Percentiles rank a stretch among this genome's conserved stretches.
phyloP scores from a whole-genome alignment of 2,329 filamentous ascomycete species.

The Spiromastix sp. region DNA sequence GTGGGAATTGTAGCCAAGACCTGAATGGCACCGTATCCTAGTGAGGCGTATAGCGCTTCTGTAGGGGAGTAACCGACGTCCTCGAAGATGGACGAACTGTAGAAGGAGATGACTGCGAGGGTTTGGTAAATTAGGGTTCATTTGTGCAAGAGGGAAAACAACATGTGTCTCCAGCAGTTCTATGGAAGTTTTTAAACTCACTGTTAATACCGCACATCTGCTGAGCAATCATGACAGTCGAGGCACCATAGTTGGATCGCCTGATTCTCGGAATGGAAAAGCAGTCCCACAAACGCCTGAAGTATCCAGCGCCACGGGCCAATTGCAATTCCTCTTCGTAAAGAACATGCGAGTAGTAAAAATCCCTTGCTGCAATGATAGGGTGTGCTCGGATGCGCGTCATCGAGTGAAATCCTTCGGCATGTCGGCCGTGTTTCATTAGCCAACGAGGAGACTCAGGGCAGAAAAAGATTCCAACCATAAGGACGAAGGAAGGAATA shows the following conservation, averaged over 20 bases:
- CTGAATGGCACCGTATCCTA: slow-evolving; percentile 27
- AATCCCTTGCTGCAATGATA: slow-evolving; percentile 20
- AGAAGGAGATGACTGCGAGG: slow-evolving; percentile 10
- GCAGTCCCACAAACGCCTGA: slow-evolving; percentile 37
- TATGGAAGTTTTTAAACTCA: no score
- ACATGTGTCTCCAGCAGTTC: no score
- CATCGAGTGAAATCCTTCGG: slow-evolving; percentile 20
- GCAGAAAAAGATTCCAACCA: slow-evolving; percentile 48
- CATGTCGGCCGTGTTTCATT: slow-evolving; percentile 19
- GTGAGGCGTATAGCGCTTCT: slow-evolving; percentile 25
- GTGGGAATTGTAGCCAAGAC: slow-evolving; percentile 27
- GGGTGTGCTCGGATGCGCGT: slow-evolving; percentile 18
- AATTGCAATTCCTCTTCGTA: slow-evolving; percentile 26
- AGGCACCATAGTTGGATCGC: slow-evolving; percentile 28
- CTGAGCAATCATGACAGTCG: slow-evolving; percentile 23
- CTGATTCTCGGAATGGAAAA: slow-evolving; percentile 39
- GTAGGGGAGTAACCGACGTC: slow-evolving; percentile 20
- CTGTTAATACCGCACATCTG: slow-evolving; percentile 24
- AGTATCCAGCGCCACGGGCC: slow-evolving; percentile 30
- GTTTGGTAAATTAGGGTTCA: slow-evolving; percentile 1
- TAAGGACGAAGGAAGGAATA: slow-evolving; percentile 51
- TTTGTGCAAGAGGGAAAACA: neutral
- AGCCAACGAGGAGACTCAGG: slow-evolving; percentile 22
- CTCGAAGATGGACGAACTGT: slow-evolving; percentile 16
- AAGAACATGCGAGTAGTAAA: slow-evolving; percentile 32